Evolutionary conservation across 495 filamentous ascomycete genomes (phyloP).

Genomic region (Penicillium pancosmium): DNA sequence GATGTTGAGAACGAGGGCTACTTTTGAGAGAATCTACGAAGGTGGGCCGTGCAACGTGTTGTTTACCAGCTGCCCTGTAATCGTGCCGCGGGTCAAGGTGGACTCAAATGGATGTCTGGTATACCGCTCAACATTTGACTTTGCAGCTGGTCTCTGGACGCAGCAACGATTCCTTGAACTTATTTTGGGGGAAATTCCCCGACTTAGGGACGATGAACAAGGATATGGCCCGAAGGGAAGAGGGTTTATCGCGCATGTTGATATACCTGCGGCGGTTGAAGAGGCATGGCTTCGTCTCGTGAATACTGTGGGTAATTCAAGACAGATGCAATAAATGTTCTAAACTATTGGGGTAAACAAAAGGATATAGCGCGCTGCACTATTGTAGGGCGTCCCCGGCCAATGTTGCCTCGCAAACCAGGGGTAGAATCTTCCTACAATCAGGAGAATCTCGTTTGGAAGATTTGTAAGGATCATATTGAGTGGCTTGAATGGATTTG

Average conservation of each 20-base stretch:
- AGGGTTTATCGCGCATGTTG: conserved; percentile 40
- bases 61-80: conserved; percentile 35
- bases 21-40: conserved; percentile 34
- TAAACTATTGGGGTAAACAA: no score
- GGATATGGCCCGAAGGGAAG: conserved; percentile 41
- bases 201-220: conserved; percentile 37
- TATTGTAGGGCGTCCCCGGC: no score
- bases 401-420: no score
- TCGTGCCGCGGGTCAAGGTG: conserved; percentile 29
- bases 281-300: conserved; percentile 21
- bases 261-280: conserved; percentile 34
- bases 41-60: conserved; percentile 13
- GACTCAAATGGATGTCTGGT: background rate
- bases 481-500: no score
- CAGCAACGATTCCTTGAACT: conserved; percentile 31
- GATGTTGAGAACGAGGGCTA: conserved; percentile 35
- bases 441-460: no score
- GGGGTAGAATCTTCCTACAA: no score
- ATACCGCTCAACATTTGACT: conserved; percentile 10
- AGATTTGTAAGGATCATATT: no score
- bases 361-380: no score
- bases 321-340: no score
- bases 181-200: conserved; percentile 36
- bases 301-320: no score
- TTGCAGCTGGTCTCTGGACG: conserved; percentile 24